Conservation (phyloP, 1,284 basidiomycete genomes). For the Leccinum pseudoinsigne region DNA sequence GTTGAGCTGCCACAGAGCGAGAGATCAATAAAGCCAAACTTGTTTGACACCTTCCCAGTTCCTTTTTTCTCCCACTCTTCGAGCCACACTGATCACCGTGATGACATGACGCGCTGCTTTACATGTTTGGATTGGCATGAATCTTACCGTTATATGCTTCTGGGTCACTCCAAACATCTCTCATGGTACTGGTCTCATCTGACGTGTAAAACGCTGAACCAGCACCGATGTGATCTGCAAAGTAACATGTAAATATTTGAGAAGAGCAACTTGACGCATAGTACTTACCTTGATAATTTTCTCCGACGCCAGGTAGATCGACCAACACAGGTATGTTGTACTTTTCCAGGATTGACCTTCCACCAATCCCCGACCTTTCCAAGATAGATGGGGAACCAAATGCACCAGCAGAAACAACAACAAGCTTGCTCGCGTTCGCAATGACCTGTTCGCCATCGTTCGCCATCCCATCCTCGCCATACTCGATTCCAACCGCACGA, state of each 20-base stretch:
- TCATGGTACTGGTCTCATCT: neutral
- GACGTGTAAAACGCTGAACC: neutral
- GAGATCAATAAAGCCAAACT: neutral
- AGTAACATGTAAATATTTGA: neutral
- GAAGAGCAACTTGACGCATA: neutral
- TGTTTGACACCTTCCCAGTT: neutral
- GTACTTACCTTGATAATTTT: neutral
- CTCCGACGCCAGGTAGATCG: neutral
- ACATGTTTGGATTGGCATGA: neutral
- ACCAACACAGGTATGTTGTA: neutral
- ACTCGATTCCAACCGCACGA: neutral
- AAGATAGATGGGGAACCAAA: neutral
- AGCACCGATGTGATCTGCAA: neutral
- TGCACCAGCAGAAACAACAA: neutral
- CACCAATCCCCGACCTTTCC: neutral
- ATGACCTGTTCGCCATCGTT: neutral
- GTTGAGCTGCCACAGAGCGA: neutral
- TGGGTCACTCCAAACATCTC: neutral
- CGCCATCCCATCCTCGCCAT: neutral
- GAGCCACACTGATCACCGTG: neutral
- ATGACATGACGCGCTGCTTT: neutral
- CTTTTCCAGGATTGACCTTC: neutral
- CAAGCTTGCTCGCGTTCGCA: neutral
- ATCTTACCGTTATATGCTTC: neutral
- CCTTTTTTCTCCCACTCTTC: neutral